Conservation (phyloP, 2,329 filamentous ascomycete genomes). For the Aspergillus texensis region DNA sequence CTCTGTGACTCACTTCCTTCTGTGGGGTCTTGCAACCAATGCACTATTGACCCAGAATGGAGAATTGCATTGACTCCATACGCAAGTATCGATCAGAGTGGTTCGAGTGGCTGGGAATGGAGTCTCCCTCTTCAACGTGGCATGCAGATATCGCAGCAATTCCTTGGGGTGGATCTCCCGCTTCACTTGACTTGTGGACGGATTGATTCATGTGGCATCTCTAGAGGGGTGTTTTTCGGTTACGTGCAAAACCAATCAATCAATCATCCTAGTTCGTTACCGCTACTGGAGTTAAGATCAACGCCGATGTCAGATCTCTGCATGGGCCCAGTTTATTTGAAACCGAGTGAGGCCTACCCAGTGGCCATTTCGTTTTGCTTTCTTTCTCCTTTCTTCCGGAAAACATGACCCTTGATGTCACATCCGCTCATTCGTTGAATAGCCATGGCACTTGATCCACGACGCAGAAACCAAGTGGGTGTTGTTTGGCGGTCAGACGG, state of each 20-base stretch:
- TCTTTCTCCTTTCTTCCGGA: not conserved
- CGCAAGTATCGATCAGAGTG: conserved; percentile 13
- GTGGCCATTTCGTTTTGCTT: conserved; percentile 2
- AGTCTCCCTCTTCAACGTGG: conserved; percentile 25
- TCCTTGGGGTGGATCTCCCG: conserved; percentile 23
- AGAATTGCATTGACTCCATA: conserved; percentile 1
- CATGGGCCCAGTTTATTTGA: not conserved
- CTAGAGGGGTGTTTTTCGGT: not conserved
- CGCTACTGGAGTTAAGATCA: not conserved
- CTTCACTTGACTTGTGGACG: conserved; percentile 17
- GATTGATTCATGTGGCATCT: conserved; percentile 1
- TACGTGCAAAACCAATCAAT: not conserved
- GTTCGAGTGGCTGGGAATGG: conserved; percentile 17
- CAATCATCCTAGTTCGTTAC: not conserved
- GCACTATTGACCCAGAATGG: not conserved
- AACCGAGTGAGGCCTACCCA: not conserved
- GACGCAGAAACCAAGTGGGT: conserved; percentile 18
- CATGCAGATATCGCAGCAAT: conserved; percentile 22
- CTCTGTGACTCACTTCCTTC: conserved; percentile 8
- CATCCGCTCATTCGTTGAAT: conserved; percentile 8
- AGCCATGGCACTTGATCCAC: conserved; percentile 13
- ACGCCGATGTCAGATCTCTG: not conserved
- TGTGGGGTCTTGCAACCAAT: not conserved
- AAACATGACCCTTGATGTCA: not conserved
- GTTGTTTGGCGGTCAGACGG: conserved; percentile 26